Evolutionary conservation across 2,329 filamentous ascomycete species (phyloP).

Genomic region (Dryadomyces sulphureus): DNA sequence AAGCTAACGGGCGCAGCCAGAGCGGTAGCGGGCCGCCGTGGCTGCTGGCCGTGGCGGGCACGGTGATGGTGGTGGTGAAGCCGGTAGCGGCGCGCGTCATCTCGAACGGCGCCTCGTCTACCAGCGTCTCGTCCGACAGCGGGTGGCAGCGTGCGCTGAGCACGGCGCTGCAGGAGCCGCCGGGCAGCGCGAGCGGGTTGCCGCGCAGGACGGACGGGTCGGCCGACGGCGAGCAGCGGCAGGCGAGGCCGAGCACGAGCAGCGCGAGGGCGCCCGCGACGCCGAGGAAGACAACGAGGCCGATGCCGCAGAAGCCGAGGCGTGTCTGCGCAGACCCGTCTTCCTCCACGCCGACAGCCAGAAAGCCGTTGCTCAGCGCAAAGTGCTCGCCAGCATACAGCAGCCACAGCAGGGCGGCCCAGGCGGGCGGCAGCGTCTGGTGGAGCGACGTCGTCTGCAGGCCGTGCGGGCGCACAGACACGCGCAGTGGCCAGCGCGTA

Average conservation of each 20-base stretch:
- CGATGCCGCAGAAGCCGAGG: constrained; percentile 27
- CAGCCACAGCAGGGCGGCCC: constrained; percentile 28
- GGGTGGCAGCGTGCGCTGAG: constrained; percentile 33
- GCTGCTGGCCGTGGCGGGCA: constrained; percentile 7
- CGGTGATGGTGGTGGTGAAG: neutral
- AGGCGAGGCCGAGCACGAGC: constrained; percentile 22
- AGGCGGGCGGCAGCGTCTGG: constrained; percentile 32
- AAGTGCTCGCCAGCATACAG: constrained; percentile 30
- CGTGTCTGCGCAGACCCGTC: constrained; percentile 25
- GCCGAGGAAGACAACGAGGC: constrained; percentile 25
- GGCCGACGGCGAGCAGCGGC: constrained; percentile 22
- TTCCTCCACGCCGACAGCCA: constrained; percentile 19
- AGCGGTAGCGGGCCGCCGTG: constrained; percentile 14
- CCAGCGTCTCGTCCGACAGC: constrained; percentile 12
- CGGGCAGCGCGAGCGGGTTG: constrained; percentile 32
- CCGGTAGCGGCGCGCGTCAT: neutral
- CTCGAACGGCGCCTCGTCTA: constrained; percentile 5
- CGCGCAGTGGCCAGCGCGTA: constrained; percentile 23
- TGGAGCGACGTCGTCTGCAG: constrained; percentile 31
- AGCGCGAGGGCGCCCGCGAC: constrained; percentile 22
- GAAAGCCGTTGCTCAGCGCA: constrained; percentile 29
- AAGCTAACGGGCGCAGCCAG: constrained; percentile 23
- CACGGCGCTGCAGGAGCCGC: constrained; percentile 36
- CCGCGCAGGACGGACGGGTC: constrained; percentile 21
- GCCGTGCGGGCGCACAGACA: constrained; percentile 27